Evolutionary conservation across 768 basidiomycete genomes (phyloP), one percentile per base, ranked within the genome.

Genomic region (Trametes villosa): DNA sequence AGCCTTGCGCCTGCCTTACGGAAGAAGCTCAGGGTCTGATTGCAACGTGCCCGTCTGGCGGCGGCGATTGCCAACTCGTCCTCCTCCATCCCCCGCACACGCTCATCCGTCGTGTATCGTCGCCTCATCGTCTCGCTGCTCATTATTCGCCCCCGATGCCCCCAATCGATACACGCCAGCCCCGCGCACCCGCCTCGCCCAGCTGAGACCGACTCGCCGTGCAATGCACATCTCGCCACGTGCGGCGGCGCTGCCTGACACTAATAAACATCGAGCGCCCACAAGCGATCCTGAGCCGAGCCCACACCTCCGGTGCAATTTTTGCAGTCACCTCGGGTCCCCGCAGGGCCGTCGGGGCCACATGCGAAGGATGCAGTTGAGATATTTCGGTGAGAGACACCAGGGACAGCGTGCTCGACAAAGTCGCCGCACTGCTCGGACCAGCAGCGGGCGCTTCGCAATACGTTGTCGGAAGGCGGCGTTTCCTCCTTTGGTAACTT

Each of bases 31-130:
- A 71, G 77, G 76, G 86, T 88, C 86, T 87, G 86, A 88, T 88
- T 79, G 78, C 86, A 88, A 88, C 87, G 87, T 90, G 87, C 83
- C 86, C 82, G 77, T 77, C 75, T 79, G 73, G 76, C 77, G 77
- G 77, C 81, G 77, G 76, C 75, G 78, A 78, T 78, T 80, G 76
- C 75, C 76, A 78, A 59, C 58, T 58, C 62, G 57, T 53, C 57
- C 65, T 59, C 60, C 45, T 31, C 41, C 59, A 38, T 57, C 11
- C 59, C 48, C 46, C 15, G 2, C 46, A 54, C 68, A 68, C 54
- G 66, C 68, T 47, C 45, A 46, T 26, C 29, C 46, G 51, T 69
- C 70, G 67, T 69, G 68, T 66, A 68, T 68, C 63, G 42, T 29
- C 34, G 27, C 47, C 57, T 34, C 30, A 65, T 60, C 64, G 48